phyloP scores from a whole-genome alignment of 805 yeast species.

The Sungouiozyma ichnusensis region DNA sequence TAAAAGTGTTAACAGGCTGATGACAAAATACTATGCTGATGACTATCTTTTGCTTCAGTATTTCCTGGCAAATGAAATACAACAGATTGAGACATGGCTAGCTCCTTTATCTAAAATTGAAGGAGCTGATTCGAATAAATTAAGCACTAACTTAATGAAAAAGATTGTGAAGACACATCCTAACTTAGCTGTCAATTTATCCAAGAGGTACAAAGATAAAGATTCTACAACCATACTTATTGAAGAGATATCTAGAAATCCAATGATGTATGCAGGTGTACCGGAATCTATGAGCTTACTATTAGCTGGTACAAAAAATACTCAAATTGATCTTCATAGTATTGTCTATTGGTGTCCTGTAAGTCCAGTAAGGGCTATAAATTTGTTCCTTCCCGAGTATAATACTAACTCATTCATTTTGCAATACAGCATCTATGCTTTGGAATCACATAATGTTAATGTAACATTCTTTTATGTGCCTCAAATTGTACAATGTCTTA shows the following conservation, averaged over 20 bases:
- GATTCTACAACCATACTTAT: conserved; percentile 30
- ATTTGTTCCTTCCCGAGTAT: conserved; percentile 66
- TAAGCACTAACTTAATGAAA: conserved; percentile 30
- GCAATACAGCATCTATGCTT: conserved; percentile 83
- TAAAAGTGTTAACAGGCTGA: conserved; percentile 11
- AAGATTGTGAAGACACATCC: conserved; percentile 63
- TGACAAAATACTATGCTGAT: conserved; percentile 28
- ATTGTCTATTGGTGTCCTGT: conserved; percentile 63
- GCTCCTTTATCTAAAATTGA: conserved; percentile 29
- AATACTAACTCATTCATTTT: conserved; percentile 54
- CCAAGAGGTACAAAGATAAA: conserved; percentile 38
- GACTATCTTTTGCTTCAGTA: conserved; percentile 47
- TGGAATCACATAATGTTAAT: conserved; percentile 79
- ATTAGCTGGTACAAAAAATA: conserved; percentile 4
- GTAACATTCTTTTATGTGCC: conserved; percentile 94
- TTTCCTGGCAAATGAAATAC: conserved; percentile 68
- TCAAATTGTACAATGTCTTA: conserved; percentile 85
- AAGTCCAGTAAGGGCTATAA: conserved; percentile 77
- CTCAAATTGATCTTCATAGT: conserved; percentile 20
- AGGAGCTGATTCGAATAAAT: conserved; percentile 30
- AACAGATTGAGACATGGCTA: conserved; percentile 67
- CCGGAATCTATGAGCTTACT: conserved; percentile 14
- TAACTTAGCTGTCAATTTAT: conserved; percentile 58
- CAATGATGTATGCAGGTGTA: conserved; percentile 35
- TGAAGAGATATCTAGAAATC: conserved; percentile 41